Base-by-base conservation (phyloP, 1,284 basidiomycete species). In the Exsudoporus floridanus region DNA sequence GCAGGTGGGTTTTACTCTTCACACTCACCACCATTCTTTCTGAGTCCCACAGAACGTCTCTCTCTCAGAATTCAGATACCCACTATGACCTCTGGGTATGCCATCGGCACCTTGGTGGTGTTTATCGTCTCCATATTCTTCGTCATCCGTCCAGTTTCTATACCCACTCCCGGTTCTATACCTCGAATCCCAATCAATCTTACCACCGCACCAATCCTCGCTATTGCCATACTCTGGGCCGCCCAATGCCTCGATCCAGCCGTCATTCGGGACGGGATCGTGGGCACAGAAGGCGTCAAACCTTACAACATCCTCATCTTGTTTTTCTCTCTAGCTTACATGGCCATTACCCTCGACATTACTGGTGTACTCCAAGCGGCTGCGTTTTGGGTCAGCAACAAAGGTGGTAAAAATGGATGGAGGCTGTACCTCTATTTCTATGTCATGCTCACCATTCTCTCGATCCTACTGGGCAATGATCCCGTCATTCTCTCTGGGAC, bases 241-340 rank as follows among this genome's bases (percentile, higher is more conserved):
- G 78, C 84, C 0, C 83, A 84, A 47, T 88, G 86, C 52, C 82
- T 97, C 19, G 79, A 86, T 51, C 77, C 84, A 0, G 57, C 63
- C 0, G 63, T 87, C 77, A 69, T 96, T 25, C 78, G 84, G 7
- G 73, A 81, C 50, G 94, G 94, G 1, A 84, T 89, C 49, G 74
- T 88, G 23, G 88, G 88, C 19, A 60, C 79, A 0, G 86, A 86
- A 44, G 89, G 89, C 3, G 82, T 98, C 36, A 82, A 91, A 59
- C 95, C 96, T 0, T 92, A 95, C 64, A 93, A 97, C 69, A 94
- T 98, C 55, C 83, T 98, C 70, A 90, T 92, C 27, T 77, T 98
- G 5, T 98, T 98, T 73, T 84, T 94, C 59, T 91, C 90, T 2
- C 78, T 98, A 49, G 94, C 94, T 0, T 99, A 98, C 73, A 90